Evolutionary conservation across 139 green algal genomes (phyloP).

Genomic region (Volvox reticuliferus): DNA sequence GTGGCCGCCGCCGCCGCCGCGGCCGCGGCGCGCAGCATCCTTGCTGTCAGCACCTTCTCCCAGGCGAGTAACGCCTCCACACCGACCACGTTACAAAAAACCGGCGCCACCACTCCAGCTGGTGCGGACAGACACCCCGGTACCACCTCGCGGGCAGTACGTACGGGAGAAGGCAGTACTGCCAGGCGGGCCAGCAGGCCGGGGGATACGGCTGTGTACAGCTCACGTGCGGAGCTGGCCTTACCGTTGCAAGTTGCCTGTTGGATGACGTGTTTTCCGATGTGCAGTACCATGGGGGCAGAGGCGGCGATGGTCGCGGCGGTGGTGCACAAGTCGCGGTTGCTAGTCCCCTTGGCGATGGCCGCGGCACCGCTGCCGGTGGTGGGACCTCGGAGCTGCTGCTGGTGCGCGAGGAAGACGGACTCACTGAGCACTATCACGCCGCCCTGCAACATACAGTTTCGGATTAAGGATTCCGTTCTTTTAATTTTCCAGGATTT

Average conservation of each 20-base stretch:
- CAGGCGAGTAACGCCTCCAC: conserved; percentile 34
- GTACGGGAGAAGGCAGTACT: conserved; percentile 8
- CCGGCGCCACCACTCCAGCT: conserved; percentile 29
- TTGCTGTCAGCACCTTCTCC: conserved; percentile 8
- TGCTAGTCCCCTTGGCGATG: too few species aligned
- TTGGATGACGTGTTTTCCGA: neutral
- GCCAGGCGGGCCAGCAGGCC: neutral
- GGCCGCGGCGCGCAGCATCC: neutral
- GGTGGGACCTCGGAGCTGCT: neutral
- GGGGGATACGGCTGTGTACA: neutral
- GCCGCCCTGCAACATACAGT: conserved; percentile 14
- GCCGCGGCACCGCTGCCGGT: neutral
- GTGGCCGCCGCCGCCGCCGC: neutral
- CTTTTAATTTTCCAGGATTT: too few species aligned
- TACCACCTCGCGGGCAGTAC: conserved; percentile 16
- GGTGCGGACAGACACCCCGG: conserved; percentile 36
- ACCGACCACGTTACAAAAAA: conserved; percentile 35
- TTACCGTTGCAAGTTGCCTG: neutral
- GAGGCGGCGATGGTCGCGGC: neutral
- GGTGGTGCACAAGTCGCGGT: too few species aligned
- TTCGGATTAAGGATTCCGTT: too few species aligned
- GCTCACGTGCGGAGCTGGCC: neutral
- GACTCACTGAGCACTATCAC: conserved; percentile 11
- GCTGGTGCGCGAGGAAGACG: conserved; percentile 20
- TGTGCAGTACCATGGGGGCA: conserved; percentile 18